Evolutionary conservation across 148 eudicot genomes (phyloP).

Genomic region (Oxyria digyna): DNA sequence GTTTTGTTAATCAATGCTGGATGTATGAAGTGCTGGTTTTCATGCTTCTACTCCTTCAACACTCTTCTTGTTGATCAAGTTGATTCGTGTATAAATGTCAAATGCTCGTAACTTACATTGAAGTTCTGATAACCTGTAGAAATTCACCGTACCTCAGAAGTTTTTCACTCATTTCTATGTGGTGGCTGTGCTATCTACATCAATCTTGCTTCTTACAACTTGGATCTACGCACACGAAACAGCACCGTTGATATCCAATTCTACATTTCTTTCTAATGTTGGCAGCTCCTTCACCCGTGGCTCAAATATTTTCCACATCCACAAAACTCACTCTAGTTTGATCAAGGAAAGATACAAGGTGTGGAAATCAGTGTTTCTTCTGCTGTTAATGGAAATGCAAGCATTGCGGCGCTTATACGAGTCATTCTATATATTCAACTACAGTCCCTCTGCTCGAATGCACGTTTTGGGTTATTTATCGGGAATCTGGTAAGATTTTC

Average conservation of each 20-base stretch:
- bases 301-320: conserved; percentile 33
- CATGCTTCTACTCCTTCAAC: neutral
- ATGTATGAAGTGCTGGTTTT: neutral
- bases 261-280: conserved; percentile 39
- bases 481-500: conserved; percentile 66
- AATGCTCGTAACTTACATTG: conserved; percentile 11
- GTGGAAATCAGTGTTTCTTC: conserved; percentile 69
- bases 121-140: conserved; percentile 35
- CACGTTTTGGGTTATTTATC: conserved; percentile 65
- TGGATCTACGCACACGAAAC: conserved; percentile 59
- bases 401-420: conserved; percentile 64
- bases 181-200: conserved; percentile 61
- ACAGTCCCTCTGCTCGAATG: conserved; percentile 78
- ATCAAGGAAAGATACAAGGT: conserved; percentile 25
- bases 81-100: neutral
- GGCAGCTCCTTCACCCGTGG: conserved; percentile 57
- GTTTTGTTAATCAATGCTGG: neutral
- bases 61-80: neutral
- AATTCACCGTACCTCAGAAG: conserved; percentile 66
- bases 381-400: conserved; percentile 77
- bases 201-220: conserved; percentile 47
- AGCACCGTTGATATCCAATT: conserved; percentile 34
- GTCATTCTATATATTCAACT: conserved; percentile 61
- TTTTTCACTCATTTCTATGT: conserved; percentile 74
- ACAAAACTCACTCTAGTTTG: conserved; percentile 19